Evolutionary conservation across 2,329 filamentous ascomycete genomes (phyloP).

Genomic region (Onygena corvina): DNA sequence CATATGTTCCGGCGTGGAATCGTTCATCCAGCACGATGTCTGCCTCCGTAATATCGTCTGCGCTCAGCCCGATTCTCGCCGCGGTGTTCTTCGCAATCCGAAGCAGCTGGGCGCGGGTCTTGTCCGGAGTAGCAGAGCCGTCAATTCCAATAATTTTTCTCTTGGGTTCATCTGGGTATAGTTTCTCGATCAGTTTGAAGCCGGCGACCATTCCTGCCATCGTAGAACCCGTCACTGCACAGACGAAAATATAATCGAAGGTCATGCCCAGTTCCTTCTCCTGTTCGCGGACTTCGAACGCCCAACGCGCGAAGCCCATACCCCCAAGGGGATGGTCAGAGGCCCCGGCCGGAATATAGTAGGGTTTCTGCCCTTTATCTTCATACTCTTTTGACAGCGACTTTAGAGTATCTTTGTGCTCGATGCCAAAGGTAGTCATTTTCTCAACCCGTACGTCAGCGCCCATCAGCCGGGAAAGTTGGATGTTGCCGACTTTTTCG

Average conservation of each 20-base stretch:
- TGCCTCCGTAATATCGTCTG: conserved; percentile 47
- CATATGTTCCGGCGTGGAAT: conserved; percentile 58
- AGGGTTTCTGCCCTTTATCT: conserved; percentile 47
- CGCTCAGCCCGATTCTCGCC: conserved; percentile 48
- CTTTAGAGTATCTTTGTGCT: conserved; percentile 52
- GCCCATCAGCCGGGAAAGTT: conserved; percentile 56
- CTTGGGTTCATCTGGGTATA: conserved; percentile 29
- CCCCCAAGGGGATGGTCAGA: conserved; percentile 60
- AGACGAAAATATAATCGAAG: conserved; percentile 57
- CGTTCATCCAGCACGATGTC: conserved; percentile 53
- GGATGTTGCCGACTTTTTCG: conserved; percentile 57
- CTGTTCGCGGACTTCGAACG: conserved; percentile 54
- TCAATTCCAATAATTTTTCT: conserved; percentile 56
- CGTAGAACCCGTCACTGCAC: conserved; percentile 59
- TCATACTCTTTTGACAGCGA: conserved; percentile 44
- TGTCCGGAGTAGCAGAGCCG: conserved; percentile 45
- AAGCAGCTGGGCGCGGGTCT: conserved; percentile 54
- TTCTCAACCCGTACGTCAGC: conserved; percentile 50
- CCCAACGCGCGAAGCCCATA: conserved; percentile 58
- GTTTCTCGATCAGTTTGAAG: conserved; percentile 51
- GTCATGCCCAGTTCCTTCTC: conserved; percentile 50
- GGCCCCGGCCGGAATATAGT: conserved; percentile 60
- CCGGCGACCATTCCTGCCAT: conserved; percentile 62
- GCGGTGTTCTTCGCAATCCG: conserved; percentile 55
- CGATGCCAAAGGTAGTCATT: conserved; percentile 51